A percentile compares a stretch with the other conserved stretches of the same genome.
phyloP scores from a whole-genome alignment of 2,329 filamentous ascomycete genomes.

The Colletotrichum eremochloae region DNA sequence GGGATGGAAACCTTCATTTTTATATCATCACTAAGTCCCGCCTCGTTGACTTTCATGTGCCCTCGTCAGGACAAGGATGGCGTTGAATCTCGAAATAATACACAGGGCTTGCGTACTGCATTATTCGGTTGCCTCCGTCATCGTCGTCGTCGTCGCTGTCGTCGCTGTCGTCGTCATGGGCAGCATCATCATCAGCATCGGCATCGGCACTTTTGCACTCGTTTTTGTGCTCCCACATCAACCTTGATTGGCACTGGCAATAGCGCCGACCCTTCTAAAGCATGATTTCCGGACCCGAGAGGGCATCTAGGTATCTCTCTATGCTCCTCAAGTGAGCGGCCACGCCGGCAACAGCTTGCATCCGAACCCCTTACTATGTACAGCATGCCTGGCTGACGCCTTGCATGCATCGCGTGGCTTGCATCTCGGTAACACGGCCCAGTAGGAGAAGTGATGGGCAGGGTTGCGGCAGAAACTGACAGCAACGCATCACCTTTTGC shows the following conservation, averaged over 20 bases:
- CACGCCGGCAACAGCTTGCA: not conserved
- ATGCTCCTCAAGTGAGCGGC: not conserved
- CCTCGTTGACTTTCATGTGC: not conserved
- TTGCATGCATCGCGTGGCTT: constrained; percentile 35
- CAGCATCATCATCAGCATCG: not conserved
- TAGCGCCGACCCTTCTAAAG: constrained; percentile 11
- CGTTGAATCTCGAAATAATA: not conserved
- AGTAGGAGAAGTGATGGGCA: not conserved
- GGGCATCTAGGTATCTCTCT: not conserved
- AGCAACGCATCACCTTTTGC: not conserved
- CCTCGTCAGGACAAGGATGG: not conserved
- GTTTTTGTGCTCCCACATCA: constrained; percentile 6
- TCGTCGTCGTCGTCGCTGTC: not conserved
- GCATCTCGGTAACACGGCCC: constrained; percentile 26
- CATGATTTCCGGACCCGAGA: not conserved
- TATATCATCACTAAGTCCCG: not conserved
- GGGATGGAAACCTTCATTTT: constrained; percentile 28
- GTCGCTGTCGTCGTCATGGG: constrained; percentile 4
- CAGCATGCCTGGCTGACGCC: not conserved
- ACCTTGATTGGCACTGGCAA: constrained; percentile 28
- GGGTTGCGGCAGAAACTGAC: constrained; percentile 4
- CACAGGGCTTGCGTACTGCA: not conserved
- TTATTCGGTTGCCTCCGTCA: not conserved
- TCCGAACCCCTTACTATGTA: constrained; percentile 4
- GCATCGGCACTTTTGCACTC: not conserved